phyloP scores from a whole-genome alignment of 345 rosid species.

The Rhizophora mangle region DNA sequence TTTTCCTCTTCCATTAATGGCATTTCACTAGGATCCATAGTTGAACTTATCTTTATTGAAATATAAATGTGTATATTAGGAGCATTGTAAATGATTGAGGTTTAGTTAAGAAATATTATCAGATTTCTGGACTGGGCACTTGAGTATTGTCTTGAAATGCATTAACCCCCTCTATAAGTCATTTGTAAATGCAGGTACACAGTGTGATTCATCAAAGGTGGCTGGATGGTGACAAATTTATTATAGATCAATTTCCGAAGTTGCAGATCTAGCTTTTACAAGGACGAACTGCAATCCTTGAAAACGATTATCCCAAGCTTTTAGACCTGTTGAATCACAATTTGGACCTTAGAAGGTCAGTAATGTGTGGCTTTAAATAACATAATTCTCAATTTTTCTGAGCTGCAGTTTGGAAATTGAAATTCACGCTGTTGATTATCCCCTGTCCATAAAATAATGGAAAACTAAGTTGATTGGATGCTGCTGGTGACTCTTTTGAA shows the following conservation, averaged over 20 bases:
- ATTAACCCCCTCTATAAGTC: background rate
- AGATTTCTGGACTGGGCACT: no score
- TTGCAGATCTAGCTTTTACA: slow-evolving; percentile 59
- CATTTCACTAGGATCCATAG: no score
- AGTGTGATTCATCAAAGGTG: slow-evolving; percentile 79
- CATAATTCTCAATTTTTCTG: background rate
- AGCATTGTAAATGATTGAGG: no score
- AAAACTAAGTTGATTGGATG: no score
- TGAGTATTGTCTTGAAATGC: background rate
- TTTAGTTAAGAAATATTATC: no score
- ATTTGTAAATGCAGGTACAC: slow-evolving; percentile 60
- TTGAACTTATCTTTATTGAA: no score
- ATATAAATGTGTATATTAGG: no score
- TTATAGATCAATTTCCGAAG: slow-evolving; percentile 66
- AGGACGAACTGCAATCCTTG: slow-evolving; percentile 58
- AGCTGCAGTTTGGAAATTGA: background rate
- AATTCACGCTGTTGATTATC: background rate
- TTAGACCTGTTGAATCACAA: slow-evolving; percentile 71
- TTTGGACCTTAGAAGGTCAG: slow-evolving; percentile 78
- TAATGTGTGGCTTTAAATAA: background rate
- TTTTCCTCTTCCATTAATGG: no score
- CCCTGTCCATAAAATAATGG: no score
- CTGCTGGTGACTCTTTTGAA: no score
- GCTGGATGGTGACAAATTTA: slow-evolving; percentile 79
- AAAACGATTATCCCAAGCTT: slow-evolving; percentile 60